Base-by-base conservation (phyloP, 2,329 filamentous ascomycete species). In the Zymoseptoria brevis region DNA sequence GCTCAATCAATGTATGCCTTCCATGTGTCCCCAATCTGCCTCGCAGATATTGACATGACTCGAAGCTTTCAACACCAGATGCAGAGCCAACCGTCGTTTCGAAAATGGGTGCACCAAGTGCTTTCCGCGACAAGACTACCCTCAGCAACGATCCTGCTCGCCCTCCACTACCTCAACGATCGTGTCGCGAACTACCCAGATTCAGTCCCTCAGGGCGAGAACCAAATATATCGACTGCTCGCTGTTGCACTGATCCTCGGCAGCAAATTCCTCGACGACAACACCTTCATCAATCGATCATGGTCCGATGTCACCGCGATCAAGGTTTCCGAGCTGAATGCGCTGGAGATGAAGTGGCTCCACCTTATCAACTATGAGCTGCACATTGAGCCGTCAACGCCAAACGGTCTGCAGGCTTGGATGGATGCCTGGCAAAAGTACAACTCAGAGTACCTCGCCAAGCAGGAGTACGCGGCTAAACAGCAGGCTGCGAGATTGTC, bases 221-320 rank as follows among this genome's bases (percentile, higher is more conserved):
- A 87, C 50, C 87, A 94, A 71, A 83, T 95, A 57, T 96, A 93
- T 81, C 88, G 90, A 61, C 87, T 95, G 78, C 81, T 96, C 64
- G 96, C 91, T 6, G 88, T 93, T 45, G 85, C 88, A 7, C 79
- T 96, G 59, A 82, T 96, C 55, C 81, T 96, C 56, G 92, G 90
- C 61, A 96, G 90, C 84, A 96, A 96, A 78, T 96, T 96, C 70
- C 80, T 96, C 66, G 92, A 96, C 70, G 92, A 96, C 80, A 96
- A 96, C 76, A 96, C 92, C 5, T 96, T 96, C 76, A 92, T 96
- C 80, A 96, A 96, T 77, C 88, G 90, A 57, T 96, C 92, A 1
- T 96, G 92, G 92, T 90, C 92, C 4, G 92, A 96, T 72, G 92
- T 96, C 56, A 96, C 90, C 75, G 90, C 89, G 62, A 96, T 96